Conservation (phyloP, 2,329 filamentous ascomycete genomes). For the Colletotrichum trifolii region DNA sequence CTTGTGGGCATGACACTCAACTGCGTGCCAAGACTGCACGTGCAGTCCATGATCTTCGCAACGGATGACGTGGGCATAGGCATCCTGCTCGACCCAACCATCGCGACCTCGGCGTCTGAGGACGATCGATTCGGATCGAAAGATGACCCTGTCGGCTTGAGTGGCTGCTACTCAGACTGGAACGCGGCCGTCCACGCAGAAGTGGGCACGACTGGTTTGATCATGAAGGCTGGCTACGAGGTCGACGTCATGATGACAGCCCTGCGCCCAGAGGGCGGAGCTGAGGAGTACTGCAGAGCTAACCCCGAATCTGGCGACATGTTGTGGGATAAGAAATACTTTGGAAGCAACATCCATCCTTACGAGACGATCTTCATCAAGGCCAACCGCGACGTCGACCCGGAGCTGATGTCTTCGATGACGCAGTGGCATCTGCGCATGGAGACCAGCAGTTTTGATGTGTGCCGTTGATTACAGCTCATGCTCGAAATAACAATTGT, state of each 20-base stretch:
- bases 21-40: constrained; percentile 46
- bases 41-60: constrained; percentile 51
- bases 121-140: constrained; percentile 41
- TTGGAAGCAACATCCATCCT: constrained; percentile 48
- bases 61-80: constrained; percentile 51
- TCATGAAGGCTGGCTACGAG: constrained; percentile 45
- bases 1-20: constrained; percentile 51
- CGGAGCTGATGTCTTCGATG: constrained; percentile 40
- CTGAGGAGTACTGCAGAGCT: constrained; percentile 17
- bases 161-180: constrained; percentile 43
- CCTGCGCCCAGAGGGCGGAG: constrained; percentile 36
- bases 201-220: constrained; percentile 44
- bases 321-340: constrained; percentile 43
- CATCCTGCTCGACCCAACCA: constrained; percentile 46
- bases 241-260: constrained; percentile 48
- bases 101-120: constrained; percentile 34
- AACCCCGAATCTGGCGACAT: constrained; percentile 39
- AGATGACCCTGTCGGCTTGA: constrained; percentile 43
- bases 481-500: too few relatives aligned
- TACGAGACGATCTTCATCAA: constrained; percentile 52
- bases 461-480: constrained; percentile 20
- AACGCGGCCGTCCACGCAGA: constrained; percentile 45
- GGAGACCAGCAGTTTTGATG: constrained; percentile 41
- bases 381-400: constrained; percentile 45
- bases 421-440: constrained; percentile 44